A percentile compares a stretch with the other conserved stretches of the same genome.
These are phyloP conservation scores for Termitomyces sp. DNA, from an alignment of 768 basidiomycete species.

Conservation along the genomic window DNA sequence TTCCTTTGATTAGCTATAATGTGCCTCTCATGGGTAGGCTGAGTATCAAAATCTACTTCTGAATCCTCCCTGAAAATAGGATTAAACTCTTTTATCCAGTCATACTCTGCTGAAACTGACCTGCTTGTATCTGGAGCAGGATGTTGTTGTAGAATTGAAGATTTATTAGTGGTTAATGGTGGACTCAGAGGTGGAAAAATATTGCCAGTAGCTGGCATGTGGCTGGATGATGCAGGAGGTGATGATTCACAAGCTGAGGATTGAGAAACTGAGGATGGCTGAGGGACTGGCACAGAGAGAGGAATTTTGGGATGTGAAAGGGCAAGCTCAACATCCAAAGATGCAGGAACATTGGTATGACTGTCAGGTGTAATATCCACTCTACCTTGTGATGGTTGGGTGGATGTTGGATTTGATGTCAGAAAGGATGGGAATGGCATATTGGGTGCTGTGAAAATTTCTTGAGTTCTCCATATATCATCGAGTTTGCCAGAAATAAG, in stretches of 20 bases:
- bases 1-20: neutral
- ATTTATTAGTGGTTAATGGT: too few relatives aligned
- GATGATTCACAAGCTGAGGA: too few relatives aligned
- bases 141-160: neutral
- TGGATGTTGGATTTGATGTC: neutral
- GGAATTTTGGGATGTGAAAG: neutral
- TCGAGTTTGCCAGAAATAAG: slow-evolving; percentile 10
- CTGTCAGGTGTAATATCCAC: neutral
- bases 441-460: neutral
- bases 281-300: too few relatives aligned
- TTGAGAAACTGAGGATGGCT: too few relatives aligned
- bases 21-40: neutral
- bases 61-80: too few relatives aligned
- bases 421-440: neutral
- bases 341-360: neutral
- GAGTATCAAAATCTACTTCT: neutral
- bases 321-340: neutral
- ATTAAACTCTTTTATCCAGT: too few relatives aligned
- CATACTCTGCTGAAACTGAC: too few relatives aligned
- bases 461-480: neutral
- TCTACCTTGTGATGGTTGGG: neutral
- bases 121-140: neutral
- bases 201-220: too few relatives aligned
- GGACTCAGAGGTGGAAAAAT: too few relatives aligned
- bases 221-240: too few relatives aligned